Conservation (phyloP, 345 rosid species). For the Sisymbrium irio region DNA sequence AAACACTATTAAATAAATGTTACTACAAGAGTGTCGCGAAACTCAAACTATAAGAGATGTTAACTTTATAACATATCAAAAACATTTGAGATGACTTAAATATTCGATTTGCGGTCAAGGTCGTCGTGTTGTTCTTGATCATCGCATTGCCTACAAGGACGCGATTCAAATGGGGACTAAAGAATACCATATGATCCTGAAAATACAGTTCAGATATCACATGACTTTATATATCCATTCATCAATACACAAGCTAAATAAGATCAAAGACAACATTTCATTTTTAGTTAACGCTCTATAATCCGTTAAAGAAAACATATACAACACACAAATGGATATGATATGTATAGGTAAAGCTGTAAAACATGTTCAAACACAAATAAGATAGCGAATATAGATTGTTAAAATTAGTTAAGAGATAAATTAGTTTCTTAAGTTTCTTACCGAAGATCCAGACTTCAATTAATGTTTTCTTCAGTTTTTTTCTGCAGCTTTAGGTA, state of each 20-base stretch:
- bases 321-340: neutral
- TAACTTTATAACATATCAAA: neutral
- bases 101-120: neutral
- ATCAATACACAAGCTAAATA: neutral
- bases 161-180: neutral
- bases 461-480: neutral
- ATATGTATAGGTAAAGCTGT: neutral
- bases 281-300: conserved; percentile 14
- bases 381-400: neutral
- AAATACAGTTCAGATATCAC: neutral
- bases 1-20: neutral
- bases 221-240: neutral
- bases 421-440: neutral
- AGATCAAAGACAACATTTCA: conserved; percentile 11
- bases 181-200: neutral
- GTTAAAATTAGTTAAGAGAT: neutral
- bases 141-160: neutral
- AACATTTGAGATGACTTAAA: neutral
- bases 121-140: conserved; percentile 14
- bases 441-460: no score
- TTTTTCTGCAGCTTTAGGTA: neutral
- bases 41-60: neutral
- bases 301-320: neutral
- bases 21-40: neutral
- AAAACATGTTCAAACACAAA: neutral